Percentiles rank a stretch among this genome's conserved stretches.
Evolutionary conservation across 1,284 basidiomycete genomes (phyloP).

Genomic region (Coniferiporia weirii): DNA sequence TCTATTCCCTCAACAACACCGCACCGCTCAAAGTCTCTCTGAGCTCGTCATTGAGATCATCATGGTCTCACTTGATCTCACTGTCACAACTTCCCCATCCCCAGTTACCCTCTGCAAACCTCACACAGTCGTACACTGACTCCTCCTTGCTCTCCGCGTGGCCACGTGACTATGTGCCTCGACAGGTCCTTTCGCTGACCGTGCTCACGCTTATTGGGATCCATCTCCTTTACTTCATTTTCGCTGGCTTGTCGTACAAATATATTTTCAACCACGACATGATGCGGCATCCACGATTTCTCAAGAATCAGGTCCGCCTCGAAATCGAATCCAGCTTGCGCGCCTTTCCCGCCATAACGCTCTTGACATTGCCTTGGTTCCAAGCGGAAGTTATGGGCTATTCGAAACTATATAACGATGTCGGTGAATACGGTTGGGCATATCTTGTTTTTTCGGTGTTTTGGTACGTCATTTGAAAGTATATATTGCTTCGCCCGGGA

Average conservation of each 20-base stretch:
- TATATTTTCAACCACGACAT: constrained; percentile 95
- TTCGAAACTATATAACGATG: constrained; percentile 73
- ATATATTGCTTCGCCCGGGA: neutral
- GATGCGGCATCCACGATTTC: constrained; percentile 92
- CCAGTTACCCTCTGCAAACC: constrained; percentile 34
- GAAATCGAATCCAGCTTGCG: constrained; percentile 79
- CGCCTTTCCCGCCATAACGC: constrained; percentile 77
- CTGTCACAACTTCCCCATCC: constrained; percentile 48
- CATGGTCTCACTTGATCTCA: constrained; percentile 52
- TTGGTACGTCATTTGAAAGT: constrained; percentile 43
- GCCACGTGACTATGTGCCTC: constrained; percentile 73
- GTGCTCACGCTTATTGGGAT: constrained; percentile 79
- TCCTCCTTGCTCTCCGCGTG: constrained; percentile 53
- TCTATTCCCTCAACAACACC: constrained; percentile 26
- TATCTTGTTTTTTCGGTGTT: constrained; percentile 61
- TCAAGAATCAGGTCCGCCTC: constrained; percentile 79
- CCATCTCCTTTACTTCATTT: constrained; percentile 78
- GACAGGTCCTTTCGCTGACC: constrained; percentile 77
- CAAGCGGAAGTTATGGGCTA: constrained; percentile 87
- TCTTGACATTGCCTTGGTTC: constrained; percentile 93
- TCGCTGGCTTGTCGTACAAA: constrained; percentile 80
- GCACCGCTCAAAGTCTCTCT: constrained; percentile 32
- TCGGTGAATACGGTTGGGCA: constrained; percentile 65
- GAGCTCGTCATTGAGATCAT: constrained; percentile 37
- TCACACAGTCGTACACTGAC: constrained; percentile 25